These are phyloP conservation scores for Scheffersomyces ergatensis DNA, from an alignment of 805 yeast species.

Conservation along the genomic window DNA sequence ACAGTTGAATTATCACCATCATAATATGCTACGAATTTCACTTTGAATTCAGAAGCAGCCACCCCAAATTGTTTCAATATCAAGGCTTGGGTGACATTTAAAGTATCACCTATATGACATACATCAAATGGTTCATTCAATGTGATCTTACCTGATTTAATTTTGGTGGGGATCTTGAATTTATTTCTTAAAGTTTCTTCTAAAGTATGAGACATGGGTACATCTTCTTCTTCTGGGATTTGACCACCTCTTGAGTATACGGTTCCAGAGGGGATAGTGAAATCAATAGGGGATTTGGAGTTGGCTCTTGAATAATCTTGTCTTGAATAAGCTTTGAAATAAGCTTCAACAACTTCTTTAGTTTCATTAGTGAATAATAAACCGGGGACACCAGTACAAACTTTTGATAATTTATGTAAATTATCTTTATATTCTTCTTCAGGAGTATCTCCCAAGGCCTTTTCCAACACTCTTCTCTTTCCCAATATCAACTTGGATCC, in stretches of 20 bases:
- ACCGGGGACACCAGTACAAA: constrained; percentile 78
- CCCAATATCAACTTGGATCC: constrained; percentile 91
- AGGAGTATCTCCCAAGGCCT: constrained; percentile 83
- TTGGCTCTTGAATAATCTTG: constrained; percentile 91
- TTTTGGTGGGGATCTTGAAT: constrained; percentile 86
- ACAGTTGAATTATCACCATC: constrained; percentile 52
- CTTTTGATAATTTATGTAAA: constrained; percentile 63
- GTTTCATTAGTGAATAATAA: constrained; percentile 85
- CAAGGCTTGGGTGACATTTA: constrained; percentile 89
- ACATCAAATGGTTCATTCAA: constrained; percentile 76
- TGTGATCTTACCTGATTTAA: constrained; percentile 83
- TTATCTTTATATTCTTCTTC: constrained; percentile 78
- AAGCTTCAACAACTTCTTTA: constrained; percentile 85
- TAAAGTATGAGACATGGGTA: constrained; percentile 93
- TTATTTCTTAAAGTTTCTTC: constrained; percentile 90
- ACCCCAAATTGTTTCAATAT: constrained; percentile 93
- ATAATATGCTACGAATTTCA: constrained; percentile 74
- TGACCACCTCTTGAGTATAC: constrained; percentile 96
- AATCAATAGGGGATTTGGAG: constrained; percentile 75
- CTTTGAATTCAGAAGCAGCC: constrained; percentile 89
- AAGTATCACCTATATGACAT: constrained; percentile 71
- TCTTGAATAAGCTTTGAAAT: constrained; percentile 74
- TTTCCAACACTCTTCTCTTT: constrained; percentile 87
- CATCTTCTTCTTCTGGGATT: constrained; percentile 84
- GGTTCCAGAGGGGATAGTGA: constrained; percentile 85